These are phyloP conservation scores for Candida sanyiensis DNA, from an alignment of 805 yeast species.

Conservation along the genomic window DNA sequence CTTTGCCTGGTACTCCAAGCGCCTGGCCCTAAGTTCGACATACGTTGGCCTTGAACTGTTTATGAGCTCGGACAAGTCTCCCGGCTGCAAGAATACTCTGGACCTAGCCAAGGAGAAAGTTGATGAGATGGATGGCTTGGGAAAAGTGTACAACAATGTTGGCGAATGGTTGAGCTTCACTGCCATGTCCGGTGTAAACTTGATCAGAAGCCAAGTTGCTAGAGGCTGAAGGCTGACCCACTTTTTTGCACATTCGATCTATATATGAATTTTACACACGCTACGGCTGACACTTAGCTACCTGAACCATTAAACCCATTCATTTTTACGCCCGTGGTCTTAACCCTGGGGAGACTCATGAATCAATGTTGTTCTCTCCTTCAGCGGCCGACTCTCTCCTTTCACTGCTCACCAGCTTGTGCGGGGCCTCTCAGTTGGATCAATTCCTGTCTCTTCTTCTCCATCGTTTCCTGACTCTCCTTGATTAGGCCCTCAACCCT, in stretches of 20 bases:
- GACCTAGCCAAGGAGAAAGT: slow-evolving; percentile 60
- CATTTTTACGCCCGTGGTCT: no score
- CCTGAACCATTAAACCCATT: not conserved
- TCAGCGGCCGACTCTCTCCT: not conserved
- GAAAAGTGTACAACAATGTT: slow-evolving; percentile 54
- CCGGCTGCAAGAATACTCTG: slow-evolving; percentile 49
- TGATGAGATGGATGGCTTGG: slow-evolving; percentile 45
- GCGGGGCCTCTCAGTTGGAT: slow-evolving; percentile 37
- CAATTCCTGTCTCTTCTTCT: slow-evolving; percentile 50
- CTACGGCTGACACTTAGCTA: no score
- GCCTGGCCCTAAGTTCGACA: slow-evolving; percentile 62
- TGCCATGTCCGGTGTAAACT: slow-evolving; percentile 53
- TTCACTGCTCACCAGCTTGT: slow-evolving; percentile 7
- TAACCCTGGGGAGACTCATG: no score
- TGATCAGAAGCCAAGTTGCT: slow-evolving; percentile 63
- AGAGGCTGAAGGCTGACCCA: slow-evolving; percentile 50
- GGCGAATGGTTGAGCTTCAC: slow-evolving; percentile 72
- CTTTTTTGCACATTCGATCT: no score
- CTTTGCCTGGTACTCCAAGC: slow-evolving; percentile 88
- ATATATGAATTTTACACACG: no score
- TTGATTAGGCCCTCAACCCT: slow-evolving; percentile 71
- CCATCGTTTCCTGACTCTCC: slow-evolving; percentile 48
- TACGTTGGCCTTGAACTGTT: slow-evolving; percentile 74
- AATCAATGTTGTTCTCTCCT: slow-evolving; percentile 1
- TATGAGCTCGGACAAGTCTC: slow-evolving; percentile 70